A percentile compares a stretch with the other conserved stretches of the same genome.
phyloP scores from a whole-genome alignment of 2,329 filamentous ascomycete species.

The Paracoccidioides lutzii region DNA sequence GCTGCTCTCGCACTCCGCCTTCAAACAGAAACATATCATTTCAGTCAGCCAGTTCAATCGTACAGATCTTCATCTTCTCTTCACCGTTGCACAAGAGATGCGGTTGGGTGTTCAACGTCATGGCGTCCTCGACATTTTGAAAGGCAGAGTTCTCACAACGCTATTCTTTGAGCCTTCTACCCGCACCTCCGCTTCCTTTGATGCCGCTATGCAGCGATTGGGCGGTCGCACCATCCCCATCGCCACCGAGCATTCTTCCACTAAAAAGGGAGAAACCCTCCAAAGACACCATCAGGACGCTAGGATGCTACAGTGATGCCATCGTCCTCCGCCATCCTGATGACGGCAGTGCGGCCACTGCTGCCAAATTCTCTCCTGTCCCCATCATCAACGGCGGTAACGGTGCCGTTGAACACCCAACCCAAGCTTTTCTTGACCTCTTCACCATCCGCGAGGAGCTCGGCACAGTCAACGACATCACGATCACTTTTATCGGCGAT shows the following conservation, averaged over 20 bases:
- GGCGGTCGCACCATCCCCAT: conserved; percentile 77
- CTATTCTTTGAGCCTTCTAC: conserved; percentile 98
- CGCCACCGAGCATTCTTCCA: conserved; percentile 71
- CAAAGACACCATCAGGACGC: conserved; percentile 88
- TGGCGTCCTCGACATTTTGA: conserved; percentile 75
- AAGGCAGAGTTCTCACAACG: conserved; percentile 73
- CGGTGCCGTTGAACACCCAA: conserved; percentile 89
- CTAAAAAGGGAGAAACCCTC: conserved; percentile 85
- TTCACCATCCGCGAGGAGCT: conserved; percentile 98
- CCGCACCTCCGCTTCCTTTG: conserved; percentile 87
- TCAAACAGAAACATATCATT: conserved; percentile 80
- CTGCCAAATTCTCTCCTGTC: conserved; percentile 74
- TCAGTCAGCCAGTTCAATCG: conserved; percentile 86
- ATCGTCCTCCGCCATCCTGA: conserved; percentile 91
- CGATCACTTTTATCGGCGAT: conserved; percentile 91
- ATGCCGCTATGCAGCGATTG: conserved; percentile 95
- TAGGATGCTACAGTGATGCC: conserved; percentile 88
- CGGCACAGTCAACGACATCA: conserved; percentile 86
- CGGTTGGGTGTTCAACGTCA: conserved; percentile 85
- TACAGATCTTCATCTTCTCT: conserved; percentile 78
- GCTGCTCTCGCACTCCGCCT: conserved; percentile 65
- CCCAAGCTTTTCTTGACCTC: conserved; percentile 91
- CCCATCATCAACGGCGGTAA: conserved; percentile 97
- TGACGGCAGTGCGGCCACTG: conserved; percentile 65
- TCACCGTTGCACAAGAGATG: conserved; percentile 97